Base-by-base conservation (phyloP, 2,329 filamentous ascomycete species). In the Aspergillus felis region DNA sequence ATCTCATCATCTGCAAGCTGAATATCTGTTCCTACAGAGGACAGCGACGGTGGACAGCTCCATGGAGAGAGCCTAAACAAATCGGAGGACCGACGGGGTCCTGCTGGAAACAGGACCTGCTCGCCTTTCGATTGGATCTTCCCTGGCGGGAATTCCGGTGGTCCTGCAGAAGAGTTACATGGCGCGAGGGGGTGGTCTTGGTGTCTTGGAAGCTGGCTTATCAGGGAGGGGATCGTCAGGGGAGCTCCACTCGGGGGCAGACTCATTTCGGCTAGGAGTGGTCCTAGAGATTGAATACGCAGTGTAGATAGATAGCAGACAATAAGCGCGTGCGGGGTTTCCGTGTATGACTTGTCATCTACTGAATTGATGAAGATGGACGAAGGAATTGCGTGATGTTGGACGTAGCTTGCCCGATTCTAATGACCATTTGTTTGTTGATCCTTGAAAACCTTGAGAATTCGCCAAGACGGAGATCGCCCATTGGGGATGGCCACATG, bases 171-270 rank as follows among this genome's bases (percentile, higher is more conserved):
- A 50, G 24, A 49, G 56, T 60, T 57, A 60, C 57, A 60, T 60
- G 55, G 53, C 32, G 51, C 28, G 27, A 52, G 22, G 49, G 44
- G 35, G 14, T 3, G 14, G 32, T 38, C 32, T 38, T n/a, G 14
- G 32, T 38, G 32, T n/a, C 32, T 38, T 38, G 32, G 32, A 38
- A 3, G 5, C 27, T 53, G 46, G 44, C 55, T 52, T 52, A 57
- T 57, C 50, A 57, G 24, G 49, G 32, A 24, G 51, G 27, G 29
- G 57, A 58, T 58, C 57, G 50, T 58, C 57, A 58, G 57, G 57
- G 28, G 57, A 52, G 51, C 14, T 57, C 50, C 44, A 28, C 38
- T 5, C 14, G 27, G 32, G 32, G 32, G 4, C 29, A 32, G 29
- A 32, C 29, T 14, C 29, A 32, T 32, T 32, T 32, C 29, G 29